A percentile compares a stretch with the other conserved stretches of the same genome.
These are phyloP conservation scores for Ceratorhiza oryzae-sativae DNA, from an alignment of 1,284 basidiomycete genomes.

Conservation along the genomic window DNA sequence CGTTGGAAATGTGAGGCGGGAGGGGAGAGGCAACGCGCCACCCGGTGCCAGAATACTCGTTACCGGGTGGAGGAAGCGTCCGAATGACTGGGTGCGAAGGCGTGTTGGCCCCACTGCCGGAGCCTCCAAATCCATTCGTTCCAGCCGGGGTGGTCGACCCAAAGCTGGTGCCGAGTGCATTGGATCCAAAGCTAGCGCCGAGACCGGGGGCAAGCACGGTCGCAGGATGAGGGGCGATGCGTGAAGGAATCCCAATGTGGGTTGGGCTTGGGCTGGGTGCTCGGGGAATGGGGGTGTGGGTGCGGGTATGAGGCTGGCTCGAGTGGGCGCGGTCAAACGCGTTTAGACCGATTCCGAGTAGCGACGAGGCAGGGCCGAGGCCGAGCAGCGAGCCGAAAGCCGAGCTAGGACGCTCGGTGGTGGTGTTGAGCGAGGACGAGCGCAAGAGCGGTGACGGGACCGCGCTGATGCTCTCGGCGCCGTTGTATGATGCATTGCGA, in stretches of 20 bases:
- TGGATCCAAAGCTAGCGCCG: slow-evolving; percentile 5
- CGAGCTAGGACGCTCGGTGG: slow-evolving; percentile 5
- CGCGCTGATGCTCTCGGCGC: background rate
- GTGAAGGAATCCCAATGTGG: slow-evolving; percentile 29
- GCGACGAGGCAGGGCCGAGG: slow-evolving; percentile 9
- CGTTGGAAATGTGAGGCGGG: slow-evolving; percentile 22
- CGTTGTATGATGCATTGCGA: background rate
- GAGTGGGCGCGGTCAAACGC: slow-evolving; percentile 30
- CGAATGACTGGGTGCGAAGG: slow-evolving; percentile 14
- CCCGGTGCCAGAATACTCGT: slow-evolving; percentile 26
- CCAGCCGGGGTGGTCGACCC: background rate
- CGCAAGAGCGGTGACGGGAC: slow-evolving; percentile 16
- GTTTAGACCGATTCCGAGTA: slow-evolving; percentile 3
- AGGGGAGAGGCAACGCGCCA: slow-evolving; percentile 35
- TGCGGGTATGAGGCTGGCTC: slow-evolving; percentile 27
- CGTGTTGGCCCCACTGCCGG: slow-evolving; percentile 19
- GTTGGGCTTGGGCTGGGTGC: slow-evolving; percentile 37
- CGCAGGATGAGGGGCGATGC: slow-evolving; percentile 31
- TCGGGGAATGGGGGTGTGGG: slow-evolving; percentile 31
- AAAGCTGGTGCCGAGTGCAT: slow-evolving; percentile 9
- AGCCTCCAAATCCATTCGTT: background rate
- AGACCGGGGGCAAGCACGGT: slow-evolving; percentile 29
- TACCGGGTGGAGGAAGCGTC: slow-evolving; percentile 29
- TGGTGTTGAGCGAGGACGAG: slow-evolving; percentile 19
- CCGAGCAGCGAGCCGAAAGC: slow-evolving; percentile 25